Conservation (phyloP, 805 yeast species). For the Pichia nanzhaoensis region DNA sequence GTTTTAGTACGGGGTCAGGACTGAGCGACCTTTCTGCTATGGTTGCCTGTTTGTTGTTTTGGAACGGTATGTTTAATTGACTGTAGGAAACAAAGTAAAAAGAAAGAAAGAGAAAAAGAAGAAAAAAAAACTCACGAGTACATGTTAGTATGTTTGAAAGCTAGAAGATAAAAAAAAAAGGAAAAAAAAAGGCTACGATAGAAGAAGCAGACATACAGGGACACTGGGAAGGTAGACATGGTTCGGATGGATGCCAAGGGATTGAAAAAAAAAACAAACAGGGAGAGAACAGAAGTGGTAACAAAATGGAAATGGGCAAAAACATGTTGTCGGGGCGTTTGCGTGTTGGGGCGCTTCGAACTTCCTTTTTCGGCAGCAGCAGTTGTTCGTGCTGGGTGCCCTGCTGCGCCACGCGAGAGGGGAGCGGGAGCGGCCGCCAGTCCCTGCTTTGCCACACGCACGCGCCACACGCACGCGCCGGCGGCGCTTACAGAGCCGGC, state of each 20-base stretch:
- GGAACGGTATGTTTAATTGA: slow-evolving; percentile 60
- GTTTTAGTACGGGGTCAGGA: slow-evolving; percentile 80
- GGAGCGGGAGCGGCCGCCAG: too few relatives aligned
- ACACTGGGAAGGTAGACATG: neutral
- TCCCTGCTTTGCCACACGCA: too few relatives aligned
- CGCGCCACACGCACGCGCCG: too few relatives aligned
- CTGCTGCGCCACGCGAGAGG: too few relatives aligned
- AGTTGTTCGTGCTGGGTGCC: neutral
- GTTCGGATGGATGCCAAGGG: too few relatives aligned
- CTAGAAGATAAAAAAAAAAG: too few relatives aligned
- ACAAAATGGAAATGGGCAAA: too few relatives aligned
- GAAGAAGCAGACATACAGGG: neutral
- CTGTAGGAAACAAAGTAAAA: neutral
- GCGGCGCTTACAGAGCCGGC: too few relatives aligned
- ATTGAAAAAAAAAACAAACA: too few relatives aligned
- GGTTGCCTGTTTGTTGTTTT: slow-evolving; percentile 46
- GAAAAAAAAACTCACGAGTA: neutral
- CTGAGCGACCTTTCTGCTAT: slow-evolving; percentile 55
- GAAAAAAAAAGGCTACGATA: neutral
- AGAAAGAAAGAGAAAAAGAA: neutral
- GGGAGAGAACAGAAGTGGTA: neutral
- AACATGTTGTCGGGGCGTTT: too few relatives aligned
- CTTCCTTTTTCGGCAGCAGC: neutral
- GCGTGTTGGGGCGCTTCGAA: too few relatives aligned
- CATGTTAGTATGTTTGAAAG: too few relatives aligned